phyloP scores from a whole-genome alignment of 164 flowering plant species.

The grape (Vitis vinifera) region ASM3070453v1 NC_081810.1:8259501-8260000 shows the following conservation, averaged over 20 bases:
- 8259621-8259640: conserved; percentile 78
- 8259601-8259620: conserved; percentile 84
- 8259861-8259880: conserved; percentile 88
- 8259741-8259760: conserved; percentile 78
- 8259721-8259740: conserved; percentile 66
- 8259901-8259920: conserved; percentile 81
- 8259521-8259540: conserved; percentile 75
- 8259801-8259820: conserved; percentile 85
- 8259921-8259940: conserved; percentile 71
- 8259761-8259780: conserved; percentile 80
- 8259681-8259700: conserved; percentile 75
- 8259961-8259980: conserved; percentile 74
- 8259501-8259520: conserved; percentile 37
- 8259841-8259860: conserved; percentile 51
- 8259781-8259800: conserved; percentile 50
- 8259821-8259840: conserved; percentile 82
- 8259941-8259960: conserved; percentile 83
- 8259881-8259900: conserved; percentile 72
- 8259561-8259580: conserved; percentile 73
- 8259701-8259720: conserved; percentile 74
- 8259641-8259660: conserved; percentile 75
- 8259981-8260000: conserved; percentile 75
- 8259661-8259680: conserved; percentile 85
- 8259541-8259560: conserved; percentile 72
- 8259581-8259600: conserved; percentile 79